A percentile compares a stretch with the other conserved stretches of the same genome.
phyloP scores from a whole-genome alignment of 2,329 filamentous ascomycete species.

The Aurifilum marmelostoma region DNA sequence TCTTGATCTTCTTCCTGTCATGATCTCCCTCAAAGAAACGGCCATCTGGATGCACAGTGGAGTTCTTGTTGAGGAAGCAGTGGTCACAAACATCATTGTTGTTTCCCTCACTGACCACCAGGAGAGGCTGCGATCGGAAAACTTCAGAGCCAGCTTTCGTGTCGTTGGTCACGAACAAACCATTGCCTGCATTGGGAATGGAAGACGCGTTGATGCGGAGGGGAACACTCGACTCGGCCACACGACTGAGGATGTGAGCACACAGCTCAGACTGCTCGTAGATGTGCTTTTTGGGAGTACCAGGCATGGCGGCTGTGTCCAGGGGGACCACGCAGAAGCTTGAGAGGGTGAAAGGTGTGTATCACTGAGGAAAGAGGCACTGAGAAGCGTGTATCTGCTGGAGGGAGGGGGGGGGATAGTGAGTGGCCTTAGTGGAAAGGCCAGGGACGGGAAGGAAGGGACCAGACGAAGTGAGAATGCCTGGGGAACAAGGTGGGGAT shows the following conservation, averaged over 20 bases:
- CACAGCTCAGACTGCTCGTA: slow-evolving; percentile 25
- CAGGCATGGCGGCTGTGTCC: slow-evolving; percentile 17
- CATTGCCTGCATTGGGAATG: slow-evolving; percentile 33
- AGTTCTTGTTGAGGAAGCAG: slow-evolving; percentile 33
- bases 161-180: slow-evolving; percentile 32
- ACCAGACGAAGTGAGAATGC: not conserved
- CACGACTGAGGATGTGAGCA: slow-evolving; percentile 17
- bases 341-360: too few species aligned
- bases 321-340: not conserved
- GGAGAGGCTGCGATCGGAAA: slow-evolving; percentile 32
- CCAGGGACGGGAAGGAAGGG: not conserved
- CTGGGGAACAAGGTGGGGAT: too few species aligned
- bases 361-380: too few species aligned
- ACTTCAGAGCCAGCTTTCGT: slow-evolving; percentile 35
- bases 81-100: slow-evolving; percentile 34
- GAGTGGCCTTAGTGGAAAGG: not conserved
- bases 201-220: slow-evolving; percentile 26
- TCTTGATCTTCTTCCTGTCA: not conserved
- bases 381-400: too few species aligned
- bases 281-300: slow-evolving; percentile 6
- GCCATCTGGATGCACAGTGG: slow-evolving; percentile 20
- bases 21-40: slow-evolving; percentile 19
- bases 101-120: slow-evolving; percentile 30
- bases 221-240: not conserved
- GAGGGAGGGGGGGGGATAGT: not conserved